Conservation (phyloP, 2,329 filamentous ascomycete species). For the Pestalotiopsis sp. region DNA sequence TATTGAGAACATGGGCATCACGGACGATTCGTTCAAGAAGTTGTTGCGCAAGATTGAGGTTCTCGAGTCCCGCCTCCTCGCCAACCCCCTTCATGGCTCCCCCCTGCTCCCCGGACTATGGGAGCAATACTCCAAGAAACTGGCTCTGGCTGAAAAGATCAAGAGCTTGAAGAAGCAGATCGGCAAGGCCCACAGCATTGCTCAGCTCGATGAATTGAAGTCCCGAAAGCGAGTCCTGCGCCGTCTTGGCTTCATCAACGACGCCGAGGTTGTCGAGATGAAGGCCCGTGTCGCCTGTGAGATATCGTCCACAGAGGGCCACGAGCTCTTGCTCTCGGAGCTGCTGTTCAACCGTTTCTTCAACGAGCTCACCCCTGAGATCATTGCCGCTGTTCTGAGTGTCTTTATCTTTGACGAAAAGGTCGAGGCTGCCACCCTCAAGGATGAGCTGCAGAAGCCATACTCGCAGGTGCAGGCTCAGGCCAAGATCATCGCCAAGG, state of each 20-base stretch:
- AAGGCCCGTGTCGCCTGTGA: conserved; percentile 98
- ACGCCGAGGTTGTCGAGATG: conserved; percentile 91
- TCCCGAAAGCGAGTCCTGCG: conserved; percentile 93
- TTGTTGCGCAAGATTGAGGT: conserved; percentile 95
- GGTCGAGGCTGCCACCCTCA: conserved; percentile 75
- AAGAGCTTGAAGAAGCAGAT: conserved; percentile 90
- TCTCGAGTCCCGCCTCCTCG: conserved; percentile 84
- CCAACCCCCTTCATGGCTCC: conserved; percentile 90
- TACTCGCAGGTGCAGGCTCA: conserved; percentile 86
- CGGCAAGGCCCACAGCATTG: conserved; percentile 79
- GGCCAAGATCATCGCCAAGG: conserved; percentile 86
- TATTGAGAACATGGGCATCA: conserved; percentile 94
- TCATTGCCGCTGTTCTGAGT: conserved; percentile 83
- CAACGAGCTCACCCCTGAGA: conserved; percentile 89
- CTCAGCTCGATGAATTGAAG: conserved; percentile 95
- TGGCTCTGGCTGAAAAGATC: conserved; percentile 75
- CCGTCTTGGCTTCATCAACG: conserved; percentile 93
- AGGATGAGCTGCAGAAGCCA: conserved; percentile 84
- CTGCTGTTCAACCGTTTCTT: conserved; percentile 97
- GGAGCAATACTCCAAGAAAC: conserved; percentile 83
- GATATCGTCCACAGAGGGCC: conserved; percentile 87
- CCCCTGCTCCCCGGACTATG: conserved; percentile 83
- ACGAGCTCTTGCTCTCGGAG: conserved; percentile 91
- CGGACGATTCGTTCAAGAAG: conserved; percentile 90
- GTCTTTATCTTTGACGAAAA: conserved; percentile 99